Percentiles rank a stretch among this genome's conserved stretches.
These are phyloP conservation scores for Paxillus involutus DNA, from an alignment of 768 basidiomycete genomes.

Conservation along the genomic window DNA sequence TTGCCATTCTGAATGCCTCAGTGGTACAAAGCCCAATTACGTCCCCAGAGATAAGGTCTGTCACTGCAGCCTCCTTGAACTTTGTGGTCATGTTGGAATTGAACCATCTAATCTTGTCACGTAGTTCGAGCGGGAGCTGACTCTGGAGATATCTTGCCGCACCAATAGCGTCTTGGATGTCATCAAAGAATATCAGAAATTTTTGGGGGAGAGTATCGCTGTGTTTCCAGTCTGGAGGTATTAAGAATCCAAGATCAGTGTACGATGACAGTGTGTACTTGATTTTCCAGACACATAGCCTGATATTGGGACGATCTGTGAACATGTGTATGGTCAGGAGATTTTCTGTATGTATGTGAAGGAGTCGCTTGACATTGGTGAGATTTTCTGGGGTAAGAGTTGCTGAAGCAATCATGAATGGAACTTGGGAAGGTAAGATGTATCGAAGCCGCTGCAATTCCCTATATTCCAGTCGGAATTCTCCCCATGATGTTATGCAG, in stretches of 20 bases:
- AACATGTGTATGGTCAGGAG: conserved; percentile 13
- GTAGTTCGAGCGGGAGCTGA: conserved; percentile 2
- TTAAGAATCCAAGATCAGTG: conserved; percentile 26
- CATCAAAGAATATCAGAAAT: conserved; percentile 16
- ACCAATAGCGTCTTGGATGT: conserved; percentile 5
- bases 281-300: conserved; percentile 28
- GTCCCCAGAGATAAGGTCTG: conserved; percentile 9
- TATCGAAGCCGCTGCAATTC: conserved; percentile 23
- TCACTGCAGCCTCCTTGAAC: conserved; percentile 15
- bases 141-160: conserved; percentile 10
- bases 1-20: conserved; percentile 38
- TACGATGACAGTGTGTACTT: conserved; percentile 19
- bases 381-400: conserved; percentile 30
- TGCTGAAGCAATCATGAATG: conserved; percentile 34
- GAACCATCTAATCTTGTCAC: conserved; percentile 24
- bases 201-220: conserved; percentile 6
- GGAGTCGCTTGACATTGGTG: conserved; percentile 11
- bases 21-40: conserved; percentile 29
- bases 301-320: conserved; percentile 28
- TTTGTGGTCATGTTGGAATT: conserved; percentile 24
- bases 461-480: conserved; percentile 37
- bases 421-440: conserved; percentile 29
- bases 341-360: background rate
- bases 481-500: conserved; percentile 23
- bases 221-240: conserved; percentile 6